These are phyloP conservation scores for Pseudohyphozyma bogoriensis DNA, from an alignment of 768 basidiomycete species.

Conservation along the genomic window DNA sequence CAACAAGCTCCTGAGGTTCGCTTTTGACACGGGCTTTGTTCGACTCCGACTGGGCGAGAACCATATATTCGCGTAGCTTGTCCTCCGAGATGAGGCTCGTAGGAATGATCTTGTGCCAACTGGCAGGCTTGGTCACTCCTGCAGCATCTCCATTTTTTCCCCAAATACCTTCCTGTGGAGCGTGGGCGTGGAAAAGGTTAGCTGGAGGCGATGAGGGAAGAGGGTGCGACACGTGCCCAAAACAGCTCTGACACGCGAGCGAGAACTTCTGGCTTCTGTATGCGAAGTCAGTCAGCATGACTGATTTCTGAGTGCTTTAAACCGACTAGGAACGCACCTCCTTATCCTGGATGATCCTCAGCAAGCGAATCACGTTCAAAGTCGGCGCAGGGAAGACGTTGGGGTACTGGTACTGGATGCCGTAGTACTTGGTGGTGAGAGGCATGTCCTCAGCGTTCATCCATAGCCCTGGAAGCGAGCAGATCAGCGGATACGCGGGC, in stretches of 20 bases:
- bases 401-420: slow-evolving; percentile 13
- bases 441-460: slow-evolving; percentile 10
- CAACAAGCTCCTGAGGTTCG: slow-evolving; percentile 6
- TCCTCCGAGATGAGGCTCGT: not conserved
- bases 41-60: not conserved
- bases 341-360: slow-evolving; percentile 10
- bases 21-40: slow-evolving; percentile 16
- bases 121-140: slow-evolving; percentile 2
- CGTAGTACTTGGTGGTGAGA: not conserved
- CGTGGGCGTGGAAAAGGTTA: not conserved
- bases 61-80: not conserved
- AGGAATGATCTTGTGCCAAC: not conserved
- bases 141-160: not conserved
- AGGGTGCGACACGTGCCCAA: too few species aligned
- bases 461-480: not conserved
- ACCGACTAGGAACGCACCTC: slow-evolving; percentile 4
- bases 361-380: slow-evolving; percentile 13
- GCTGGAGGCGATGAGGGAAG: not conserved
- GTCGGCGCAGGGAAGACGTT: slow-evolving; percentile 18
- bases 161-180: slow-evolving; percentile 3
- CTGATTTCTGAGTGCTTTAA: slow-evolving; percentile 7
- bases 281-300: too few species aligned
- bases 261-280: too few species aligned
- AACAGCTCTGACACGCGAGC: too few species aligned
- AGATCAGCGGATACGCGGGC: not conserved